phyloP scores from a whole-genome alignment of 2,329 filamentous ascomycete genomes.

The Trichoderma sp. region DNA sequence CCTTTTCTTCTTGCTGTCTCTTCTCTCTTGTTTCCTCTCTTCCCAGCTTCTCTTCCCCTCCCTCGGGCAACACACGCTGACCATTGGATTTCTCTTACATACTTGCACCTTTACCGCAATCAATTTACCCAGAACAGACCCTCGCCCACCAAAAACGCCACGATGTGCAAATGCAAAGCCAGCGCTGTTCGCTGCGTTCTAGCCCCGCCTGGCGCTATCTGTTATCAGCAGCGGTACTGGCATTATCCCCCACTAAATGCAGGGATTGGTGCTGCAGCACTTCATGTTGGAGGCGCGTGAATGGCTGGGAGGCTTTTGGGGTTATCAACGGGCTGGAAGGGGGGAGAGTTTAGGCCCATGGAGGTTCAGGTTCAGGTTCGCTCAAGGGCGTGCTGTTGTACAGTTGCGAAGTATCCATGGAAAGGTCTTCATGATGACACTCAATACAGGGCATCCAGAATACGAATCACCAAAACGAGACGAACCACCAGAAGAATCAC shows the following conservation, averaged over 20 bases:
- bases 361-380: background rate
- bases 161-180: background rate
- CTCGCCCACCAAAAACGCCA: background rate
- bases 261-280: constrained; percentile 16
- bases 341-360: background rate
- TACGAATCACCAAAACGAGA: background rate
- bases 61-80: background rate
- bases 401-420: no score
- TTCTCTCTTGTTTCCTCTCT: background rate
- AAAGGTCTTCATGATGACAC: background rate
- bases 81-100: constrained; percentile 10
- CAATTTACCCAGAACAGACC: constrained; percentile 8
- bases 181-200: background rate
- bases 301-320: background rate
- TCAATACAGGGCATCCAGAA: background rate
- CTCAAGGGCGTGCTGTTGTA: background rate
- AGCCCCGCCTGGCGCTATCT: constrained; percentile 9
- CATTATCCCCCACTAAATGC: constrained; percentile 8
- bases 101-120: background rate
- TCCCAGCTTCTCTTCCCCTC: background rate
- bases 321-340: constrained; percentile 1
- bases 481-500: background rate
- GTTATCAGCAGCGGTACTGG: constrained; percentile 10
- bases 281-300: constrained; percentile 13
- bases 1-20: background rate